Evolutionary conservation across 305 asterid genomes (phyloP), one percentile per base, ranked within the genome.

Genomic region (Solanum hybrid): DNA sequence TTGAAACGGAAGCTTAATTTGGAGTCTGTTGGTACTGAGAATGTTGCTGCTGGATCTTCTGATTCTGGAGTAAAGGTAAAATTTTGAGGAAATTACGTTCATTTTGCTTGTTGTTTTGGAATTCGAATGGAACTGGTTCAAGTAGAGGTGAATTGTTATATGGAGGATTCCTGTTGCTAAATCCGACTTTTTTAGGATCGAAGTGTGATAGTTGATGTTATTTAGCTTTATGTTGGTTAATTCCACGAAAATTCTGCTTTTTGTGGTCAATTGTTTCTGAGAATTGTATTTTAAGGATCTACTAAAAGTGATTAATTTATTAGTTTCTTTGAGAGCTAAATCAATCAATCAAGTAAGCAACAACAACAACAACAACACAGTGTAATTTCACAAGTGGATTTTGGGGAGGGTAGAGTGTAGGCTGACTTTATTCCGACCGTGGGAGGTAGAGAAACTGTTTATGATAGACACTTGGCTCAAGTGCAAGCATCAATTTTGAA

Each of bases 1-100:
- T 76, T 91, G 71, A 98, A 98, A 93, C 95, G 98, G 93, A 95
- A 96, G 95, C 98, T 95, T 91, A 91, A 94, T 87, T 92, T 92
- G 71, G 99, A 97, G 89, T 64, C 97, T 26, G 91, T 87, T 22
- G 93, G 92, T 79, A 60, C 92, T 69, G 98, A 96, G 72, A 92
- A 35, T 35, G 86, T 92, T 13, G 81, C 90, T 73, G 38, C 78
- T 27, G 93, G 92, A 89, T 89, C 93, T 29, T 71, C 90, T 24
- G 98, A 98, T 91, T 95, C 99, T n/a, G 99, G 99, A 73, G 99
- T 98, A 15, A 94, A 96, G 95, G 99, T 95, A 88, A 78, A 10
- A 22, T 79, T 73, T 73, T 73, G 56, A n/a, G 51, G 51, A 22
- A 22, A 78, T 78, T 78, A 35, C 6, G 31, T 22, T 78, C 4